Percentiles rank a stretch among this genome's conserved stretches.
phyloP scores from a whole-genome alignment of 192 early-diverging fungal genomes.

The Podila epigama region DNA sequence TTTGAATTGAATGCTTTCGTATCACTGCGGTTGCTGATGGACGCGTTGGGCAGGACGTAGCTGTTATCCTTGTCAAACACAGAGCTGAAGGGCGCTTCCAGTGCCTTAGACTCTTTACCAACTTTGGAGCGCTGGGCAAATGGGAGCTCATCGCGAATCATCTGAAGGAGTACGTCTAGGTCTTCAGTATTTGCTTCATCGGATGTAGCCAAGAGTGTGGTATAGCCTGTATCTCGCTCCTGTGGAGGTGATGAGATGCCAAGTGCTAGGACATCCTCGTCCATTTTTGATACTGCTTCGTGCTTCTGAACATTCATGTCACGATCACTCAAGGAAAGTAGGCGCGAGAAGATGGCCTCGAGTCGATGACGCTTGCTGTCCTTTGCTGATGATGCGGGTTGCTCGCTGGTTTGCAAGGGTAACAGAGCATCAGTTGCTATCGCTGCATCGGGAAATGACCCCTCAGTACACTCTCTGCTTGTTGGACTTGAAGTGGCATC shows the following conservation, averaged over 20 bases:
- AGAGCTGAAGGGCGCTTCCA: not conserved
- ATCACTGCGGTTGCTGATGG: too few relatives aligned
- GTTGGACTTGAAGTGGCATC: too few relatives aligned
- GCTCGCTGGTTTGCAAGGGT: not conserved
- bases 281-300: not conserved
- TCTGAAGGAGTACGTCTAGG: slow-evolving; percentile 6
- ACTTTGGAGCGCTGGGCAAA: not conserved
- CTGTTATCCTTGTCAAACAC: not conserved
- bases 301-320: not conserved
- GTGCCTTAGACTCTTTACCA: not conserved
- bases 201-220: not conserved
- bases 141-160: slow-evolving; percentile 9
- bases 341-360: not conserved
- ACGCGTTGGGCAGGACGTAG: too few relatives aligned
- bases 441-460: too few relatives aligned
- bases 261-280: slow-evolving; percentile 12
- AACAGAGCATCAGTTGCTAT: not conserved
- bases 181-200: not conserved
- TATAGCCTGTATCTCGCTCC: not conserved
- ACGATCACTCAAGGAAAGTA: not conserved
- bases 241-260: slow-evolving; percentile 6
- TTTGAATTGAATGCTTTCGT: too few relatives aligned
- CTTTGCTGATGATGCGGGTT: not conserved
- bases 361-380: not conserved
- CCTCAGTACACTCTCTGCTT: too few relatives aligned